These are phyloP conservation scores for Beauveria medogensis DNA, from an alignment of 2,329 filamentous ascomycete genomes.

Conservation along the genomic window DNA sequence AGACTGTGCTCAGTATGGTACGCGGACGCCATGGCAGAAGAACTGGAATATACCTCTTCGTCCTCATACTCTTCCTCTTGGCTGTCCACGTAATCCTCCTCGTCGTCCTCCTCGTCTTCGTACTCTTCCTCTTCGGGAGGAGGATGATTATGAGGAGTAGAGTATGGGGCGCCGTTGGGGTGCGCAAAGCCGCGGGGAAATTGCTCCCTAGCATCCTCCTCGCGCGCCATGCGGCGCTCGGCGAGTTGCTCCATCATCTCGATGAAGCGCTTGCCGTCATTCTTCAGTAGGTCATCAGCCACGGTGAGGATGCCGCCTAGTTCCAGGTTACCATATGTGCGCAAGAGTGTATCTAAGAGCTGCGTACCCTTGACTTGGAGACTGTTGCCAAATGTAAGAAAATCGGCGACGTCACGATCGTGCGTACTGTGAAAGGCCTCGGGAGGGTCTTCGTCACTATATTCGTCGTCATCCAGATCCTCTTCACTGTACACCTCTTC, in stretches of 20 bases:
- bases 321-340: conserved; percentile 39
- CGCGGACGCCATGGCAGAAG: conserved; percentile 30
- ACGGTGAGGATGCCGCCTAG: conserved; percentile 96
- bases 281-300: conserved; percentile 95
- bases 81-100: conserved; percentile 49
- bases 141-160: conserved; percentile 61
- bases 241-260: conserved; percentile 99
- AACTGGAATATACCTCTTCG: conserved; percentile 59
- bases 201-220: conserved; percentile 69
- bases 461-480: conserved; percentile 51
- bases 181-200: conserved; percentile 52
- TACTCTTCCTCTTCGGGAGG: conserved; percentile 69
- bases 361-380: conserved; percentile 78
- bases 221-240: conserved; percentile 91
- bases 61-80: conserved; percentile 60
- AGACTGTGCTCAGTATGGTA: conserved; percentile 38
- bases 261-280: conserved; percentile 98
- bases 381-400: conserved; percentile 96
- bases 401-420: conserved; percentile 68
- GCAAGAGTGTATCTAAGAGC: conserved; percentile 35
- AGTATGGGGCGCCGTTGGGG: conserved; percentile 49
- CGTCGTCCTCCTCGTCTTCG: conserved; percentile 54
- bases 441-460: conserved; percentile 57
- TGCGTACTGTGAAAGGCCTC: conserved; percentile 58
- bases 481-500: conserved; percentile 43